phyloP scores from a whole-genome alignment of 371 early-diverging fungal species.

The Mortierella sp. region DNA sequence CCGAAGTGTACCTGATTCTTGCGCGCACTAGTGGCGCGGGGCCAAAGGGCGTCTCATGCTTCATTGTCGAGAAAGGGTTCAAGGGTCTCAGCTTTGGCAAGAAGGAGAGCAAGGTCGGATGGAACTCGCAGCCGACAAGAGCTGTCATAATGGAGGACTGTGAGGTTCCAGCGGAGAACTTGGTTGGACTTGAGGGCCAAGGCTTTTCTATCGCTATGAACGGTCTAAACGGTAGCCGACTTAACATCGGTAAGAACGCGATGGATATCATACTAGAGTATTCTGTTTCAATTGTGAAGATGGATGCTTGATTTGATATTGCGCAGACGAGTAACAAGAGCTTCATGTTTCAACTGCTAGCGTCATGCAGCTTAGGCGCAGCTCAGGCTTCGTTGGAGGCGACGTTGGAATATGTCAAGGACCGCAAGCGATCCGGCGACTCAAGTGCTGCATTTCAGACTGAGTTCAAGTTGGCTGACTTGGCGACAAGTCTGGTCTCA shows the following conservation, averaged over 20 bases:
- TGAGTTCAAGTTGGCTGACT: too few relatives aligned
- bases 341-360: too few relatives aligned
- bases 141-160: conserved; percentile 73
- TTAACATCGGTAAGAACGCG: conserved; percentile 65
- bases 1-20: conserved; percentile 75
- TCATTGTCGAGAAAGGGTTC: conserved; percentile 70
- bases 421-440: too few relatives aligned
- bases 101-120: conserved; percentile 76
- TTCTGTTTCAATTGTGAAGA: too few relatives aligned
- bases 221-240: conserved; percentile 73
- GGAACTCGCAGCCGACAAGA: conserved; percentile 73
- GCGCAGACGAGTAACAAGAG: too few relatives aligned
- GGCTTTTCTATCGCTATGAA: conserved; percentile 78
- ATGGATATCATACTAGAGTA: too few relatives aligned
- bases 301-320: too few relatives aligned
- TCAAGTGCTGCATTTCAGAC: too few relatives aligned
- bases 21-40: conserved; percentile 71
- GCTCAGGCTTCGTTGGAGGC: too few relatives aligned
- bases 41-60: conserved; percentile 69
- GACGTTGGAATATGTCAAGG: too few relatives aligned
- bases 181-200: conserved; percentile 70
- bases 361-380: too few relatives aligned
- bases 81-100: conserved; percentile 75
- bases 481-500: too few relatives aligned
- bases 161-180: conserved; percentile 64